Conservation (phyloP, 2,329 filamentous ascomycete species). For the Claviceps digitariae region DNA sequence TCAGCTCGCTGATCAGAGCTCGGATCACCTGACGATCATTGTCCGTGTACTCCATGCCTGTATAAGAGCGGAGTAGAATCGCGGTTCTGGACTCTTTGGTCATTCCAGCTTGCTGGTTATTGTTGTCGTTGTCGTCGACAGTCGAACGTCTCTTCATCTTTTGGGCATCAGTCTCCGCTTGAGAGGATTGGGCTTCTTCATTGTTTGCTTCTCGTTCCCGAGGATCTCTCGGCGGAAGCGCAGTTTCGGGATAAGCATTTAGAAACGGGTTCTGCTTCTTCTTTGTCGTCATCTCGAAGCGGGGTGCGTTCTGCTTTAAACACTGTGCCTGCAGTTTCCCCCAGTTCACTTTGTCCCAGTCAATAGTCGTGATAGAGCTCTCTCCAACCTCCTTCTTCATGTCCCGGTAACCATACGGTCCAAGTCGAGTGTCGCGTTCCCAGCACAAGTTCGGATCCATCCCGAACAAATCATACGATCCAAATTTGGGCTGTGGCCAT, state of each 20-base stretch:
- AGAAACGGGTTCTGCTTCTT: slow-evolving; percentile 31
- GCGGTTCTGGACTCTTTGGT: slow-evolving; percentile 47
- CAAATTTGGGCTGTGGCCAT: slow-evolving; percentile 49
- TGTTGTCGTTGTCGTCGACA: not conserved
- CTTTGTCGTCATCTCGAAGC: slow-evolving; percentile 37
- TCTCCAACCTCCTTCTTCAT: slow-evolving; percentile 30
- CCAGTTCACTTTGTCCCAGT: slow-evolving; percentile 59
- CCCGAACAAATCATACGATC: slow-evolving; percentile 45
- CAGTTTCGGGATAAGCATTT: slow-evolving; percentile 25
- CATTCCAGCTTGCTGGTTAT: slow-evolving; percentile 9
- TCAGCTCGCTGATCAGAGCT: slow-evolving; percentile 64
- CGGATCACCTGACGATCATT: slow-evolving; percentile 71
- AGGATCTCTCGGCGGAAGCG: slow-evolving; percentile 7
- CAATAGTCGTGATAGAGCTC: slow-evolving; percentile 23
- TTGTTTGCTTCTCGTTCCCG: slow-evolving; percentile 4
- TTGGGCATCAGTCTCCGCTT: not conserved
- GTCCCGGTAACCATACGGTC: slow-evolving; percentile 47
- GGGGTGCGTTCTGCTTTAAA: slow-evolving; percentile 48
- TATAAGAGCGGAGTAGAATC: slow-evolving; percentile 63
- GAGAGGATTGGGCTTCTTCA: not conserved
- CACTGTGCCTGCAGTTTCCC: slow-evolving; percentile 56
- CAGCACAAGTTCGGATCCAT: slow-evolving; percentile 53
- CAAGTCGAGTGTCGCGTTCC: slow-evolving; percentile 55
- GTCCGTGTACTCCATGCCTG: slow-evolving; percentile 60
- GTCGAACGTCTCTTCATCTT: slow-evolving; percentile 8